Base-by-base conservation (phyloP, 148 eudicot genomes). In the Chenopodium quinoa region DNA sequence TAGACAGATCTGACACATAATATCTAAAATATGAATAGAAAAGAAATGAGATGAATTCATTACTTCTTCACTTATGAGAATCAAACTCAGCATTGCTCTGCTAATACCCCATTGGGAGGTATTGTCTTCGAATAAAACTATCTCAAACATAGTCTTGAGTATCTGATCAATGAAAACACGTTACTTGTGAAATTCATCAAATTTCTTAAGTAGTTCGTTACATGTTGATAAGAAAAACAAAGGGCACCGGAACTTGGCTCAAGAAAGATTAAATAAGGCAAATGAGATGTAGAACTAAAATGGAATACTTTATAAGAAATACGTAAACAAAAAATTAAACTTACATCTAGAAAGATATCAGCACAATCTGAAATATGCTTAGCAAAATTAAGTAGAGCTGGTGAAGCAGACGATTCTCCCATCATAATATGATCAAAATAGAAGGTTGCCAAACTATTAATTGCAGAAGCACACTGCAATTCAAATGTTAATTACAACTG, bases 31-130 rank as follows among this genome's bases (percentile, higher is more conserved):
- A 8, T 47, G 22, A 20, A 78, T 40, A 65, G 4, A 78, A 37
- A 78, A 68, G 22, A 29, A 79, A 76, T 22, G 1, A 29, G 80
- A 46, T 58, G 66, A 71, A 58, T 68, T 37, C 44, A 19, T 78
- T 84, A 95, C 99, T 91, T 95, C 94, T 85, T 90, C 94, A 81
- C 86, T 93, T 65, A 93, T 81, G 48, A 95, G 95, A 83, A 95
- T 91, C 84, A 93, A 89, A 85, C 99, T 93, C 85, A 95, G 84
- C 90, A 95, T 92, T 77, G 97, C 91, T 80, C 90, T 90, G 87
- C 93, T 90, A 75, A 95, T 89, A 83, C 88, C 89, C 99, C 94
- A 95, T 7, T 87, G 88, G 81, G 82, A 90, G 88, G 87, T 80
- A 68, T 83, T 77, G 81, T 92, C 94, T 82, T 93, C 97, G 83